A percentile compares a stretch with the other conserved stretches of the same genome.
Conservation (phyloP, 2,329 filamentous ascomycete genomes). For the Hortaea werneckii region DNA sequence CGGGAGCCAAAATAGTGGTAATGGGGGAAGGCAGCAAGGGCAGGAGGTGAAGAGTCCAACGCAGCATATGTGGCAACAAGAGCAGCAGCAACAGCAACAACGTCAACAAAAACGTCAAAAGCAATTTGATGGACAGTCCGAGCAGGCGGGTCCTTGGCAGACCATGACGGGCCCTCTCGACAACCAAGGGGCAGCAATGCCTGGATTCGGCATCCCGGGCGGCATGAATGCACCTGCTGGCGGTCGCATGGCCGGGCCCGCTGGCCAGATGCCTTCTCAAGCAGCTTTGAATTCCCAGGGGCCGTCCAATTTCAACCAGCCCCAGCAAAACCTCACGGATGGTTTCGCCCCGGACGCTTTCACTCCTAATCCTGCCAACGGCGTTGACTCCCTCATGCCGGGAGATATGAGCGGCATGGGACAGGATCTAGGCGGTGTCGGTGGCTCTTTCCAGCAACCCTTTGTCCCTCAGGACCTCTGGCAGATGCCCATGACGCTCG, state of each 20-base stretch:
- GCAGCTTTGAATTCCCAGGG: too few species aligned
- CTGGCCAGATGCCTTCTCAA: too few species aligned
- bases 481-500: conserved; percentile 90
- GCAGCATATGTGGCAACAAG: not conserved
- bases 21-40: conserved; percentile 1
- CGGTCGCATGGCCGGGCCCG: not conserved
- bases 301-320: conserved; percentile 1
- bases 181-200: not conserved
- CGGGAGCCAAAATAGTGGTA: conserved; percentile 11
- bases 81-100: conserved; percentile 7
- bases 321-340: not conserved
- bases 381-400: not conserved
- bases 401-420: not conserved
- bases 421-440: not conserved
- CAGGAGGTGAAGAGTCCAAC: conserved; percentile 3
- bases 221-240: not conserved
- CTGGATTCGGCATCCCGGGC: not conserved
- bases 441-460: conserved; percentile 60
- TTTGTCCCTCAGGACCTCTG: conserved; percentile 89
- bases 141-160: not conserved
- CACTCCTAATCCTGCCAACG: too few species aligned
- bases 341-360: not conserved
- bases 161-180: not conserved
- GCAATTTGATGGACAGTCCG: too few species aligned
- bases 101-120: not conserved